These are phyloP conservation scores for Trichoderma hamatum DNA, from an alignment of 2,329 filamentous ascomycete genomes.

Conservation along the genomic window DNA sequence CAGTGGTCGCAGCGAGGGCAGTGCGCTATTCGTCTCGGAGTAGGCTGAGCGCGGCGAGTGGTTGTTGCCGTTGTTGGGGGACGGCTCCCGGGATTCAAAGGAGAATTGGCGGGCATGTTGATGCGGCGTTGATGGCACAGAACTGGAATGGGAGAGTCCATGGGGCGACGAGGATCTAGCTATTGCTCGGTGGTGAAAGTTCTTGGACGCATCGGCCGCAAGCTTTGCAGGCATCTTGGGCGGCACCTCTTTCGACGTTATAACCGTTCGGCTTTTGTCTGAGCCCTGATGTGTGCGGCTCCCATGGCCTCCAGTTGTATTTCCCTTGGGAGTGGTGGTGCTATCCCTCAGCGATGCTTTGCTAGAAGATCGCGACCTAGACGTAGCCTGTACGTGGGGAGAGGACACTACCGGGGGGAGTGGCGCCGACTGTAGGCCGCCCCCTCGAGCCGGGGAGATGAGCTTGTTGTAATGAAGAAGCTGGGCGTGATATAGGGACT, in stretches of 20 bases:
- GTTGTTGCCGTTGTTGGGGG: conserved; percentile 73
- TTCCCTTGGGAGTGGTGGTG: conserved; percentile 49
- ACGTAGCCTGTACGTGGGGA: conserved; percentile 58
- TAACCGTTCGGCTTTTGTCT: conserved; percentile 65
- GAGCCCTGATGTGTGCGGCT: conserved; percentile 60
- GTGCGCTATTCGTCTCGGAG: conserved; percentile 79
- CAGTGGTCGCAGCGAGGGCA: conserved; percentile 68
- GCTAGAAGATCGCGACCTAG: conserved; percentile 62
- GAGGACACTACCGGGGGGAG: conserved; percentile 59
- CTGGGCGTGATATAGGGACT: conserved; percentile 63
- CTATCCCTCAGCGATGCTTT: conserved; percentile 60
- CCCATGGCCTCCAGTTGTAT: conserved; percentile 63
- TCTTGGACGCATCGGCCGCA: conserved; percentile 38
- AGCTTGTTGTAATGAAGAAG: conserved; percentile 68
- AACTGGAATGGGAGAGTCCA: conserved; percentile 68
- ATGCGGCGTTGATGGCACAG: conserved; percentile 90
- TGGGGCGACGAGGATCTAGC: conserved; percentile 37
- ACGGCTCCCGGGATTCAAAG: conserved; percentile 76
- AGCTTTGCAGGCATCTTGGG: conserved; percentile 57
- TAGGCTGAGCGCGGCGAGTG: conserved; percentile 89
- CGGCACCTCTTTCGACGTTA: conserved; percentile 59
- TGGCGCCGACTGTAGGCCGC: conserved; percentile 58
- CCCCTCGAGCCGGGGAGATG: conserved; percentile 59
- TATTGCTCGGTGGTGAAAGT: conserved; percentile 37
- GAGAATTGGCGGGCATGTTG: conserved; percentile 84